Base-by-base conservation (phyloP, 306 rosid species). In the Gillenia trifoliata region DNA sequence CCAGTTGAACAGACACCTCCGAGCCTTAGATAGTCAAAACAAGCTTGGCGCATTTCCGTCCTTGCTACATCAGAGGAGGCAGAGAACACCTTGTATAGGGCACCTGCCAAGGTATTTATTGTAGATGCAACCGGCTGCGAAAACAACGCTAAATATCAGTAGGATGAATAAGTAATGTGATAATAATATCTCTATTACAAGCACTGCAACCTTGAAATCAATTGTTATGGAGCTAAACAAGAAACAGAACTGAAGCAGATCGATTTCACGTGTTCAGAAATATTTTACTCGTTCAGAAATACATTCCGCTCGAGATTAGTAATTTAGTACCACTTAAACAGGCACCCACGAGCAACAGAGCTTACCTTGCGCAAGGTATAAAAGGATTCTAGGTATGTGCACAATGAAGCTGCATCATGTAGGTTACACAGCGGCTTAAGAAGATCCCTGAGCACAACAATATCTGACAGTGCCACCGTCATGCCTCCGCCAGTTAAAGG, bases 401-500 rank as follows among this genome's bases (percentile, higher is more conserved):
- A 83, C 49, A 89, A 54, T 10, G 78, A 81, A 76, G 76, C 29
- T 66, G 86, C 59, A 68, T 87, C 83, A 12, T 83, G 72, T 11
- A 89, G 75, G 78, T 83, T 69, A 26, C 1, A 29, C 45, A 81
- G 34, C 0, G 87, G 82, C 64, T 79, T 79, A 25, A 89, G 84
- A 85, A 89, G 86, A 76, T 87, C 87, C 13, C 77, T 70, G 17
- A 87, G 77, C 3, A 87, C 55, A 68, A 85, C 91, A 73, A 89
- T 76, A 76, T 89, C 94, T 11, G 89, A 81, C n/a, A 87, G 80
- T 60, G 91, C 88, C 66, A 89, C 91, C 33, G 94, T 89, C 91
- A 87, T 85, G 75, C 94, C 94, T 77, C 89, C 88, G 55, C 91
- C 91, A 13, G 93, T 83, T 70, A 83, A 79, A 29, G 89, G 93